Base-by-base conservation (phyloP, 192 early-diverging fungal genomes). In the Endogone sp. region DNA sequence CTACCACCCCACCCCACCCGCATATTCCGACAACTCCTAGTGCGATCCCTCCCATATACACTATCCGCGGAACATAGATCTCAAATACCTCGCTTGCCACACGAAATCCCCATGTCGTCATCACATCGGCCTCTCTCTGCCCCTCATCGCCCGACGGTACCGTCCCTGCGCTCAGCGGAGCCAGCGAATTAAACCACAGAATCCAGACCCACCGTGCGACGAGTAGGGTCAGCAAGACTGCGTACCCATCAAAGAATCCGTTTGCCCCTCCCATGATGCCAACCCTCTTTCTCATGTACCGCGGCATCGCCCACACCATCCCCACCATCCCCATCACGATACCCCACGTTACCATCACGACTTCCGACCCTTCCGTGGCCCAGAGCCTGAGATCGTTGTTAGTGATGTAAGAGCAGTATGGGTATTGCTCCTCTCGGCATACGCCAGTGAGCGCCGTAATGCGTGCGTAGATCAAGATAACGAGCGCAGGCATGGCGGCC, bases 371-470 rank as follows among this genome's bases (percentile, higher is more conserved):
- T 26, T 67, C 29, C 2, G 69, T 56, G 83, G 78, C 10, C 88
- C 74, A 4, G 89, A 79, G 6, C 86, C 76, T 6, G 86, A 76
- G 21, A 79, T 77, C 20, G 74, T 65, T n/a, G 85, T 58, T 77
- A 13, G 71, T 60, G 0, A 77, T 28, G 58, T 79, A 79, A 2
- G 25, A 10, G 73, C 96, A 98, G 44, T 83, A 71, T 3, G 89
- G 87, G 4, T 86, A 77, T 79, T 97, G 93, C 65, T 98, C 97
- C 66, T 93, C 93, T 25, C 95, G 90, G 66, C 97, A 99, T 26
- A 95, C 85, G 3, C 83, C 78, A 4, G 85, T 66, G 3, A 84
- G 44, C 2, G 89, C 72, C 11, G 83, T 89, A 27, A 92, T 64
- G 1, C 83, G 80, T 44, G 91, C 81, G 21, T 91, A 82, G 4